A percentile compares a stretch with the other conserved stretches of the same genome.
Conservation (phyloP, 257 asterid species). For the Fraxinus quadrangulata region DNA sequence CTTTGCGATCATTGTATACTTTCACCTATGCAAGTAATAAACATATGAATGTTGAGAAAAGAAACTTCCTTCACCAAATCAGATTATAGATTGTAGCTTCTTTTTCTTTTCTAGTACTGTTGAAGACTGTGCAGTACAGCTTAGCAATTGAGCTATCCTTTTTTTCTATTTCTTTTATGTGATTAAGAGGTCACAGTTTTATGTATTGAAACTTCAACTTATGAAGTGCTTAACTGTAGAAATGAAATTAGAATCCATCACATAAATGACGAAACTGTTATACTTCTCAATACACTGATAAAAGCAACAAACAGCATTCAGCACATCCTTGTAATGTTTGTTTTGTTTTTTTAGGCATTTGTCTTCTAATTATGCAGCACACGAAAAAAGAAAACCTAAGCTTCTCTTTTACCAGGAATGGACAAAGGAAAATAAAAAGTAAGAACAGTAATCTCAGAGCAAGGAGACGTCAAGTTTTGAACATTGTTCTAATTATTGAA, state of each 20-base stretch:
- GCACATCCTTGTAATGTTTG: neutral
- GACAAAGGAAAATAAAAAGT: neutral
- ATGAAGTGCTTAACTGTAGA: neutral
- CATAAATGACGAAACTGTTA: neutral
- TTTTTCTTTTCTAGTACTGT: neutral
- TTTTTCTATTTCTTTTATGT: neutral
- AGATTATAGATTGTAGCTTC: neutral
- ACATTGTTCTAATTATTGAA: neutral
- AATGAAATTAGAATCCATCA: neutral
- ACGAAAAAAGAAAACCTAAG: neutral
- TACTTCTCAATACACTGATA: neutral
- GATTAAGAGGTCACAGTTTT: neutral
- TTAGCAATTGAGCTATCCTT: neutral
- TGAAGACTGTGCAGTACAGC: neutral
- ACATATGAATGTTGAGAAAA: neutral
- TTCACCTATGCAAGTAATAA: slow-evolving; percentile 57
- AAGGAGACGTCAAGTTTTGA: neutral
- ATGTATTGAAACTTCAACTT: neutral
- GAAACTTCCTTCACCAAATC: neutral
- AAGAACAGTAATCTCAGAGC: neutral
- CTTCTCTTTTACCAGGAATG: neutral
- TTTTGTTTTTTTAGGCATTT: neutral
- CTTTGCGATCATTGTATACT: slow-evolving; percentile 88
- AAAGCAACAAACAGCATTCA: neutral
- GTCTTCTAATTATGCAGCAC: neutral